Base-by-base conservation (phyloP, 352 stramenopile species). In the Blastocystis sp. region DNA sequence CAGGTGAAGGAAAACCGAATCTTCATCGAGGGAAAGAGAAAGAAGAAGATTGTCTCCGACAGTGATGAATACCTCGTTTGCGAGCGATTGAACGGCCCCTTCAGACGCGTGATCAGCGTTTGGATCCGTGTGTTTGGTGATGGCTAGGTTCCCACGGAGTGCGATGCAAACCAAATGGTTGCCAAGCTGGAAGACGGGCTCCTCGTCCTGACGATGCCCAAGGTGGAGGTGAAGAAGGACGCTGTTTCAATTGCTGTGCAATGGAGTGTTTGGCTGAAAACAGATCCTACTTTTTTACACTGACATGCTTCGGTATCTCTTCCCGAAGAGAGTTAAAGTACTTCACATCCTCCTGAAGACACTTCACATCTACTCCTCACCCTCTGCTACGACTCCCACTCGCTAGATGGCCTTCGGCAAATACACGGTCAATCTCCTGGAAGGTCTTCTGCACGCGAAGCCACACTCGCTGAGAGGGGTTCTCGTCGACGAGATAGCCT, bases 11-110 rank as follows among this genome's bases (percentile, higher is more conserved):
- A 80, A 11, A 67, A 62, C 48, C 38, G 40, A 21, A 87, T 87
- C 19, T 61, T 41, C n/a, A 70, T 87, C 43, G 77, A 87, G 2
- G 77, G 77, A 81, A 87, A 87, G 77, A 43, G 77, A 76, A 87
- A 87, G 77, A 87, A 62, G 45, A 87, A 87, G 56, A 56, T 87
- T 52, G 43, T 87, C 1, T n/a, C 23, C 43, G 59, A 82, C 0
- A 87, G 53, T 28, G 77, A 87, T 53, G 38, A 28, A 19, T 87
- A 87, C 5, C 59, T 87, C 10, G 5, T 80, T 7, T 43, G 23
- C 7, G 59, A 87, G 43, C 40, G 77, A 14, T 1, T 2, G 21
- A 78, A 74, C 28, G 77, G 77, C 5, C 77, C 77, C 19, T 87
- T 87, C 59, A 70, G 43, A 28, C 45, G 65, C 40, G 62, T 80